phyloP scores from a whole-genome alignment of 2,329 filamentous ascomycete species.

The Fusarium phyllophilum region DNA sequence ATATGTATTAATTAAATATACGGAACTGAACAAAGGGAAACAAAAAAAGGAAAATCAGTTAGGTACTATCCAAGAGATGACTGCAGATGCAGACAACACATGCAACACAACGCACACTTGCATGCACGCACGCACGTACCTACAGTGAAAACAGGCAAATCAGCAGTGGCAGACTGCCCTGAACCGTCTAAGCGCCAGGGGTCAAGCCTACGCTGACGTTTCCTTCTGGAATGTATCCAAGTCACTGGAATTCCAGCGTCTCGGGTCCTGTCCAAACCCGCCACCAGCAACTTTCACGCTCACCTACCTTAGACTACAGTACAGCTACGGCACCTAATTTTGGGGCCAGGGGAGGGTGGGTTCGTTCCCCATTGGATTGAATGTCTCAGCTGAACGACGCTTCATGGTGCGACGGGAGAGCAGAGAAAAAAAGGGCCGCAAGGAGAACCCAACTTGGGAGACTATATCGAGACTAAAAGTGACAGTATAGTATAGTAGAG shows the following conservation, averaged over 20 bases:
- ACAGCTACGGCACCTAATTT: background rate
- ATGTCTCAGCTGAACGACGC: conserved; percentile 2
- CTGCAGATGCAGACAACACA: background rate
- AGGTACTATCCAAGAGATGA: background rate
- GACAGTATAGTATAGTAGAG: background rate
- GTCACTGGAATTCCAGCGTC: conserved; percentile 32
- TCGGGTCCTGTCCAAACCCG: background rate
- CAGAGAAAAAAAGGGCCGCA: background rate
- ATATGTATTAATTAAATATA: conserved; percentile 21
- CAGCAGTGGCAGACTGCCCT: background rate
- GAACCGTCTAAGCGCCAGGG: background rate
- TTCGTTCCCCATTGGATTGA: background rate
- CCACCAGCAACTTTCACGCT: background rate
- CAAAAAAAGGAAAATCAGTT: background rate
- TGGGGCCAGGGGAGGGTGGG: background rate
- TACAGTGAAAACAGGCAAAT: conserved; percentile 5
- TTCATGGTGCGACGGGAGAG: conserved; percentile 11
- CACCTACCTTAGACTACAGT: background rate
- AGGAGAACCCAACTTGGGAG: conserved; percentile 8
- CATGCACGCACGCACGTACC: background rate
- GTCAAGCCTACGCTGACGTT: background rate
- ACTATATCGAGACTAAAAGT: background rate
- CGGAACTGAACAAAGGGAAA: conserved; percentile 5
- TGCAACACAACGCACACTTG: background rate
- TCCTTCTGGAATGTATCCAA: conserved; percentile 34